These are phyloP conservation scores for Lachancea meyersii DNA, from an alignment of 805 yeast species.

Conservation along the genomic window DNA sequence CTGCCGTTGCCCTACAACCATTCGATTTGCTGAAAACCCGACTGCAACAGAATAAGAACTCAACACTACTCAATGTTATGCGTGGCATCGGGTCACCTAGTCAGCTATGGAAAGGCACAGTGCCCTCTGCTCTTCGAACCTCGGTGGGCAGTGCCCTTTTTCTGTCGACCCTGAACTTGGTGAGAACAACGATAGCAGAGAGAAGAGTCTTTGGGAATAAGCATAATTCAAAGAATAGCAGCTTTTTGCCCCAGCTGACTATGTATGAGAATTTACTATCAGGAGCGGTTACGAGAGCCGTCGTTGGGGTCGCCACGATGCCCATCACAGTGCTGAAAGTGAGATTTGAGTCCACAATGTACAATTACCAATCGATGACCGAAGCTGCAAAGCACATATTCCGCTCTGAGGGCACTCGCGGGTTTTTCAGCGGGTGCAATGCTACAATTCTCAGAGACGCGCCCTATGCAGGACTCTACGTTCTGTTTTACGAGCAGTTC, in stretches of 20 bases:
- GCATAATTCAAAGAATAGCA: constrained; percentile 21
- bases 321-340: constrained; percentile 90
- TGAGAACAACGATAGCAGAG: constrained; percentile 48
- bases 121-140: constrained; percentile 85
- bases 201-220: constrained; percentile 9
- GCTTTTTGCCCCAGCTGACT: constrained; percentile 62
- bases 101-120: constrained; percentile 86
- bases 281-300: constrained; percentile 73
- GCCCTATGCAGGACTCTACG: constrained; percentile 93
- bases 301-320: constrained; percentile 86
- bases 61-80: constrained; percentile 30
- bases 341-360: constrained; percentile 76
- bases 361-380: constrained; percentile 56
- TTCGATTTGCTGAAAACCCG: constrained; percentile 84
- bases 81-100: constrained; percentile 36
- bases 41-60: constrained; percentile 52
- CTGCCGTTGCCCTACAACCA: constrained; percentile 80
- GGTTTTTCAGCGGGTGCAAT: constrained; percentile 81
- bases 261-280: constrained; percentile 62
- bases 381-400: constrained; percentile 58
- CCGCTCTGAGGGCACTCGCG: constrained; percentile 45
- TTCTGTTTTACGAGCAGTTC: constrained; percentile 72
- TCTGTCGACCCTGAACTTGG: constrained; percentile 59
- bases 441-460: constrained; percentile 89
- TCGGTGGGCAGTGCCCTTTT: constrained; percentile 88